phyloP scores from a whole-genome alignment of 768 basidiomycete species.

The Xerocomellus chrysenteron region DNA sequence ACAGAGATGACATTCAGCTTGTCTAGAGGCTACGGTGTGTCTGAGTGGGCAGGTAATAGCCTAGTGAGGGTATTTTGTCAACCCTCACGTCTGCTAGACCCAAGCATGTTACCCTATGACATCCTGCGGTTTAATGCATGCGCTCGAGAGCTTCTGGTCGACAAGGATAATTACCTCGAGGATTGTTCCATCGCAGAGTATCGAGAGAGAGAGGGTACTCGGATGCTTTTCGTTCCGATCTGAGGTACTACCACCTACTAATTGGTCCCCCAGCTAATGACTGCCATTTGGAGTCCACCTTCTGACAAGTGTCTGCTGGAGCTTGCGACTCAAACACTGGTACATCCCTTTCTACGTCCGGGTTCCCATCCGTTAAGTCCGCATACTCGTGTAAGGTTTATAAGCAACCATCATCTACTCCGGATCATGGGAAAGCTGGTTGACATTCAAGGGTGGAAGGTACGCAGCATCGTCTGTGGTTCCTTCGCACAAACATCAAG shows the following conservation, averaged over 20 bases:
- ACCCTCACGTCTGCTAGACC: constrained; percentile 55
- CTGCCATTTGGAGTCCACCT: constrained; percentile 78
- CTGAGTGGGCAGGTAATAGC: constrained; percentile 74
- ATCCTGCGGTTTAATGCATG: constrained; percentile 72
- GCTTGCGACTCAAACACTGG: constrained; percentile 52
- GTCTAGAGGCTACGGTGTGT: constrained; percentile 59
- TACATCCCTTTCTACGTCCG: constrained; percentile 21
- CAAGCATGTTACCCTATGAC: constrained; percentile 67
- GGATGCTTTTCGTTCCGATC: constrained; percentile 43
- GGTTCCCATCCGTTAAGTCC: not conserved
- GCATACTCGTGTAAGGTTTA: constrained; percentile 53
- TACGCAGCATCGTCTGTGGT: constrained; percentile 25
- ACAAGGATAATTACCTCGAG: constrained; percentile 20
- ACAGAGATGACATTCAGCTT: constrained; percentile 82
- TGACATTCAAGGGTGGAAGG: constrained; percentile 74
- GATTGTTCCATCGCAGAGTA: constrained; percentile 54
- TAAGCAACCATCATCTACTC: constrained; percentile 73
- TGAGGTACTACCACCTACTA: not conserved
- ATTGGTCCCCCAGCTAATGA: constrained; percentile 58
- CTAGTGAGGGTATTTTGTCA: constrained; percentile 65
- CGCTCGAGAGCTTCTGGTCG: constrained; percentile 46
- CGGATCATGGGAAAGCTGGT: constrained; percentile 74
- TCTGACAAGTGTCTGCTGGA: constrained; percentile 59
- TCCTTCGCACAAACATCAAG: not conserved
- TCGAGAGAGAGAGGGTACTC: constrained; percentile 58